Percentiles rank a stretch among this genome's conserved stretches.
phyloP scores from a whole-genome alignment of 2,329 filamentous ascomycete species.

The Sarocladium kiliense region DNA sequence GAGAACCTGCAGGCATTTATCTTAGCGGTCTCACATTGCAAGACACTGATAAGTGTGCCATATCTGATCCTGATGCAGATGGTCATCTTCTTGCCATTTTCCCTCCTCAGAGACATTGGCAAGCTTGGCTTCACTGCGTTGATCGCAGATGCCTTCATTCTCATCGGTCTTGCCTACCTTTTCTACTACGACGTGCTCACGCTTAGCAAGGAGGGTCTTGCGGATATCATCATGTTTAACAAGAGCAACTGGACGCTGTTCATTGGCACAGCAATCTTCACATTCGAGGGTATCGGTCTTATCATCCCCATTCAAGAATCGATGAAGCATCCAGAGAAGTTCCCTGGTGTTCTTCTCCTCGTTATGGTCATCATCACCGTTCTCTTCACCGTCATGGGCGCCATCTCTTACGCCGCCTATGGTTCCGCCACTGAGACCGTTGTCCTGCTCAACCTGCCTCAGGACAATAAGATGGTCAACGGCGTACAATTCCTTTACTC shows the following conservation, averaged over 20 bases:
- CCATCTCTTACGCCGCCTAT: constrained; percentile 92
- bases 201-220: constrained; percentile 67
- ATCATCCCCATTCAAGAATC: constrained; percentile 98
- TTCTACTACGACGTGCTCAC: constrained; percentile 94
- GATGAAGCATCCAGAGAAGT: constrained; percentile 87
- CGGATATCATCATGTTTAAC: constrained; percentile 91
- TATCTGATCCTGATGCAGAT: constrained; percentile 92
- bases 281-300: constrained; percentile 94
- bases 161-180: constrained; percentile 85
- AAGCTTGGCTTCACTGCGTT: constrained; percentile 95
- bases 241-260: constrained; percentile 90
- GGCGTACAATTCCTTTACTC: constrained; percentile 95
- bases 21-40: constrained; percentile 83
- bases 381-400: constrained; percentile 86
- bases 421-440: constrained; percentile 95
- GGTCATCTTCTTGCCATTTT: constrained; percentile 90
- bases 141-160: constrained; percentile 89
- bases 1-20: constrained; percentile 96
- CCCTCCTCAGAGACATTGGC: constrained; percentile 90
- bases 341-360: constrained; percentile 77
- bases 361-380: constrained; percentile 96
- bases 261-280: constrained; percentile 98
- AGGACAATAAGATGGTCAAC: constrained; percentile 93
- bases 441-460: constrained; percentile 90
- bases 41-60: constrained; percentile 77